Conservation (phyloP, 2,329 filamentous ascomycete species). For the Trichoderma brevicompactum region DNA sequence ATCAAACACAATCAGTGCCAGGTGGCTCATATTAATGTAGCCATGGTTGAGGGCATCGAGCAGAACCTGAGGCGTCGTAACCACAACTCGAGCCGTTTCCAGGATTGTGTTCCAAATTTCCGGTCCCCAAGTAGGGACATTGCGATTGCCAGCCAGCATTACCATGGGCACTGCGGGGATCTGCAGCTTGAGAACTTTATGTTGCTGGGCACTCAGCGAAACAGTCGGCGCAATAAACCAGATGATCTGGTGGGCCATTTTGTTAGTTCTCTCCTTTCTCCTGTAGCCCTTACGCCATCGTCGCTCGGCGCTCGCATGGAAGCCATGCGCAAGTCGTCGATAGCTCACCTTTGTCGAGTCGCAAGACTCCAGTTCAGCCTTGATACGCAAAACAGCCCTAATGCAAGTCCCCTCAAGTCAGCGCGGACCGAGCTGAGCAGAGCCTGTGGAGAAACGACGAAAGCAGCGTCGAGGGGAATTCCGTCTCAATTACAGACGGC, state of each 20-base stretch:
- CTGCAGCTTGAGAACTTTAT: constrained; percentile 61
- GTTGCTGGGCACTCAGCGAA: constrained; percentile 69
- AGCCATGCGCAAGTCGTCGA: neutral
- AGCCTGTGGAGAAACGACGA: neutral
- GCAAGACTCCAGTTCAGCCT: constrained; percentile 63
- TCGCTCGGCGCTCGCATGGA: no score
- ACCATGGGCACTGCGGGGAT: constrained; percentile 63
- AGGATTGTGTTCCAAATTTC: constrained; percentile 70
- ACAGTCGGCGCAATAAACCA: constrained; percentile 79
- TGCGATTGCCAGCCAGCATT: constrained; percentile 69
- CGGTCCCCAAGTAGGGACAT: constrained; percentile 73
- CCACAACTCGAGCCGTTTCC: constrained; percentile 67
- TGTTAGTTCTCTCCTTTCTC: neutral
- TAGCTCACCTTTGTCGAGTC: constrained; percentile 56
- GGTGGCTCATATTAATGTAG: constrained; percentile 66
- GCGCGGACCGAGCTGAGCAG: neutral
- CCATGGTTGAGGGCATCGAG: constrained; percentile 74
- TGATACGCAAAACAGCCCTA: constrained; percentile 71
- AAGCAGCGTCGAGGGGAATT: no score
- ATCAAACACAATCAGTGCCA: constrained; percentile 78
- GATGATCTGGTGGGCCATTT: constrained; percentile 51
- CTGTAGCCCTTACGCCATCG: no score
- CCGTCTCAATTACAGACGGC: neutral
- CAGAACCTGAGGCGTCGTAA: constrained; percentile 78
- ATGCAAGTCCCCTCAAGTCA: constrained; percentile 35